Evolutionary conservation across 805 yeast genomes (phyloP), one percentile per base, ranked within the genome.

Genomic region (Priceomyces melissophilus): DNA sequence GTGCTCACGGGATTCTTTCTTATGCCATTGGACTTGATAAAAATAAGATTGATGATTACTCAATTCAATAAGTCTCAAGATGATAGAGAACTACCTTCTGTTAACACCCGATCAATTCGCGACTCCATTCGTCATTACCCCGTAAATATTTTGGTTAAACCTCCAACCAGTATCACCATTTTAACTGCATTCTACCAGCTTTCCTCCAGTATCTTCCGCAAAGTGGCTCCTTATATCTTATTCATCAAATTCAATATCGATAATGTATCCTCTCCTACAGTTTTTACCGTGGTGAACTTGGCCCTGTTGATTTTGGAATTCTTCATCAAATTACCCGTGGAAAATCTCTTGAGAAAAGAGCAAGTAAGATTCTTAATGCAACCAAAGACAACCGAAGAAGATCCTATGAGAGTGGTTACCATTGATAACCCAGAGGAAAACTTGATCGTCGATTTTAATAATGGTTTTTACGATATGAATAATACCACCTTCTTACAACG

Each of bases 291-390:
- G 6, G 69, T 78, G 25, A 78, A 79, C 38, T 69, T 91, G 42
- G 43, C 74, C 1, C 71, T 86, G n/a, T 78, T 84, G 39, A 63
- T 84, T 14, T 42, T 79, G 35, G 95, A 88, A 49, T 70, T 91
- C 30, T 78, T 84, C 45, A 71, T 89, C 41, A 82, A 81, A 56
- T 69, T 93, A 46, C 99, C 99, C 2, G 75, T 89, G 38, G 99
- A 91, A 55, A 89, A 95, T 10, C 60, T 91, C 32, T 73, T 87
- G 44, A 73, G 95, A 45, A 79, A 96, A 48, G 89, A 91, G 11
- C 97, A 91, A 58, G 78, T 88, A 8, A 69, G 79, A 41, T 81
- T 78, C 54, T 69, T 88, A 45, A 50, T 84, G 15, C 57, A 61
- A 38, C 63, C 65, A 7, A 69, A 68, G 48, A 39, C 60, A 4